Base-by-base conservation (phyloP, 495 filamentous ascomycete genomes). In the Lasiosphaeriaceae sp. region DNA sequence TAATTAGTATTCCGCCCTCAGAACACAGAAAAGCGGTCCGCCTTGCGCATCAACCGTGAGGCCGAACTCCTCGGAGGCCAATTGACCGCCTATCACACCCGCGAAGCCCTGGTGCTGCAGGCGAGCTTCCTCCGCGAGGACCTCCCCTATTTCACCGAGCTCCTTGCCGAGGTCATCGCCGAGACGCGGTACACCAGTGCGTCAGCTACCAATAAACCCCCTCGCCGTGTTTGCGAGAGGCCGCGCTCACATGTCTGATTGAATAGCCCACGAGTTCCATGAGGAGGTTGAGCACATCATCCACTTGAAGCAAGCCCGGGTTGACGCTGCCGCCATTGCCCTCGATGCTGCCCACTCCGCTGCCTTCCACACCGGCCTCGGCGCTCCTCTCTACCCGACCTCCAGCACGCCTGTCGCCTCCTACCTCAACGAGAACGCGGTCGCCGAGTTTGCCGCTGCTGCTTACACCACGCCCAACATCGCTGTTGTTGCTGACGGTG, bases 81-180 rank as follows among this genome's bases (percentile, higher is more conserved):
- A 80, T 83, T 96, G 73, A 80, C 76, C 63, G 78, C 94, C 51
- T 87, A 88, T 74, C 90, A 96, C 77, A 89, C 92, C 62, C 86
- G 92, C 66, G 94, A 99, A 77, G 92, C 92, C 64, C 74, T 99
- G 56, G 84, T 97, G 62, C 76, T 97, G 64, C 84, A 89, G 71
- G 88, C 94, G 69, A 96, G 90, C 74, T 97, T 97, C 82, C 83
- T 99, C 55, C 83, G 91, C 69, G 86, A 92, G 67, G 91, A 99
- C 63, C 85, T 99, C 58, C 92, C 94, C 60, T 99, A 97, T 84
- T 99, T 96, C 75, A 83, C 90, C 69, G 94, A 99, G 80, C 80
- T 97, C 61, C 83, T 99, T 63, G 91, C 86, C 53, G 94, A 99
- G 77, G 89, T 97, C 69, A 80, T 94, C 59, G 84, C 86, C 53